These are phyloP conservation scores for Termitomyces sp. DNA, from an alignment of 768 basidiomycete species.

Conservation along the genomic window DNA sequence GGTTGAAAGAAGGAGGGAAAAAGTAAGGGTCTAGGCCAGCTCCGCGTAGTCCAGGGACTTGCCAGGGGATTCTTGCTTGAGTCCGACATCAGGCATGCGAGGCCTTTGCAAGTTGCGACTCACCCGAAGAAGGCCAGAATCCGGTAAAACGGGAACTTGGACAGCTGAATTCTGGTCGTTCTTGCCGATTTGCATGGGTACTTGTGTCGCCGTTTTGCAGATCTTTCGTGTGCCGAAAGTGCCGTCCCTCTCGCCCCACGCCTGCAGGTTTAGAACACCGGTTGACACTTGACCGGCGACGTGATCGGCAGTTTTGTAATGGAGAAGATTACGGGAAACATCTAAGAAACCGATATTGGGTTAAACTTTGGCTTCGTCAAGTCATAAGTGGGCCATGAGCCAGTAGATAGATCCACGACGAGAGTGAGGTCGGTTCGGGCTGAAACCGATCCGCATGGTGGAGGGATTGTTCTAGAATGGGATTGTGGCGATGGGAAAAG, in stretches of 20 bases:
- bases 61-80: not conserved
- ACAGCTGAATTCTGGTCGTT: not conserved
- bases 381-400: not conserved
- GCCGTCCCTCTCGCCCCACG: no score
- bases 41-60: conserved; percentile 14
- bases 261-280: conserved; percentile 8
- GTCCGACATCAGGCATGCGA: conserved; percentile 1
- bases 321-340: conserved; percentile 10
- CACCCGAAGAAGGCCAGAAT: not conserved
- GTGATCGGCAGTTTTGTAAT: conserved; percentile 18
- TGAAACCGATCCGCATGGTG: not conserved
- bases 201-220: not conserved
- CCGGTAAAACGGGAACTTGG: not conserved
- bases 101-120: not conserved
- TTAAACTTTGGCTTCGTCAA: conserved; percentile 3
- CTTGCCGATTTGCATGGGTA: not conserved
- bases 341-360: conserved; percentile 9
- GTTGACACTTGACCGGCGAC: conserved; percentile 9
- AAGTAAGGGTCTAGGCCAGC: not conserved
- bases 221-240: conserved; percentile 9
- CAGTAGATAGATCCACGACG: conserved; percentile 6
- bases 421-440: not conserved
- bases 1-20: not conserved
- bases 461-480: conserved; percentile 8
- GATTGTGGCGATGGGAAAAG: conserved; percentile 1